Evolutionary conservation across 768 basidiomycete species (phyloP).

Genomic region (Tulasnella sp.): DNA sequence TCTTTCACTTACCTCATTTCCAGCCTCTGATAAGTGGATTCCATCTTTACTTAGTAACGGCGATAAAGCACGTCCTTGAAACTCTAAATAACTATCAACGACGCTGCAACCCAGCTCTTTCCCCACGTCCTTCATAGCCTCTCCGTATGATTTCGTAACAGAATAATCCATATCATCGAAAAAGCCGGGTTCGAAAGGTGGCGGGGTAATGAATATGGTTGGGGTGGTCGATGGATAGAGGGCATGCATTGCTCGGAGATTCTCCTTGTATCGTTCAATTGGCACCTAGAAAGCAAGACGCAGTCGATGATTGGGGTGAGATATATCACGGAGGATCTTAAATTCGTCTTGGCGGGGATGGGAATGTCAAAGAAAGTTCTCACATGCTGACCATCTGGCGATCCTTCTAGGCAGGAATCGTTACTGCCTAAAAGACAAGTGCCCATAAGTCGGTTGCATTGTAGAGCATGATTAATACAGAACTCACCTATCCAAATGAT

Average conservation of each 20-base stretch:
- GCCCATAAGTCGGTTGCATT: too few species aligned
- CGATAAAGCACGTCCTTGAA: not conserved
- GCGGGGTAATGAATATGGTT: constrained; percentile 14
- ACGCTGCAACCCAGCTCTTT: not conserved
- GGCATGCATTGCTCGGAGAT: constrained; percentile 12
- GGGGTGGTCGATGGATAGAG: constrained; percentile 5
- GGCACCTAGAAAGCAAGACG: not conserved
- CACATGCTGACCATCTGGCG: constrained; percentile 13
- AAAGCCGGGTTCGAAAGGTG: not conserved
- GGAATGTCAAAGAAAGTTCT: not conserved
- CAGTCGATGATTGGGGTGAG: not conserved
- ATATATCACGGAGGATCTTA: too few species aligned
- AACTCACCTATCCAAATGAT: constrained; percentile 68
- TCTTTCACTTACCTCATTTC: constrained; percentile 12
- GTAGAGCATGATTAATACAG: not conserved
- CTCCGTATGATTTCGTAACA: constrained; percentile 3
- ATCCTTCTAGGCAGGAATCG: constrained; percentile 4
- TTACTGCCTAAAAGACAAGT: constrained; percentile 2
- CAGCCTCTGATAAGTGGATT: constrained; percentile 6
- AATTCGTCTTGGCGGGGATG: not conserved
- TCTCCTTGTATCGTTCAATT: constrained; percentile 11
- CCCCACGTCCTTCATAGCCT: constrained; percentile 10
- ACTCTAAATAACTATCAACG: constrained; percentile 7
- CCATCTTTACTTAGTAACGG: constrained; percentile 7
- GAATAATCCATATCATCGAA: not conserved